Evolutionary conservation across 176 grass and related monocot species (phyloP).

Genomic region (Bonia amplexicaulis): DNA sequence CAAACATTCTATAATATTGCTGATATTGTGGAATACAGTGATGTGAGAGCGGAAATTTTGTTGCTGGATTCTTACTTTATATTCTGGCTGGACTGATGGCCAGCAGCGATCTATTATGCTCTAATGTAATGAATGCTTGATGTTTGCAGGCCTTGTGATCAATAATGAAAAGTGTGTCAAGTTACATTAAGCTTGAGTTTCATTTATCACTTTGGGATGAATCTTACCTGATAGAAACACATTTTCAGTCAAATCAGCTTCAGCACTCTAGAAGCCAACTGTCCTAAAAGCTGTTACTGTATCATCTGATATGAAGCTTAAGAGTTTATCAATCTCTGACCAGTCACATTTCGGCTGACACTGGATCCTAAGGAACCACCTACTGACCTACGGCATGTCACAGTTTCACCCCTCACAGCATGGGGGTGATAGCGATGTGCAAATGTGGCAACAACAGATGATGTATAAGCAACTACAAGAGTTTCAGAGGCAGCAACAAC

Average conservation of each 20-base stretch:
- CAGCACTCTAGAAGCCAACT: background rate
- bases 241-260: background rate
- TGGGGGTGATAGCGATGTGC: slow-evolving; percentile 18
- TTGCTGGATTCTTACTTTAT: background rate
- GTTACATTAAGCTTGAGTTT: background rate
- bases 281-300: background rate
- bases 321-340: background rate
- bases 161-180: background rate
- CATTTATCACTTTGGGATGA: background rate
- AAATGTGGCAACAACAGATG: slow-evolving; percentile 45
- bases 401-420: slow-evolving; percentile 9
- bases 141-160: background rate
- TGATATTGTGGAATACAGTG: background rate
- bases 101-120: background rate
- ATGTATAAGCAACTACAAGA: slow-evolving; percentile 35
- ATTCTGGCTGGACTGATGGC: background rate
- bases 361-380: background rate
- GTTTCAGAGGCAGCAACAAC: slow-evolving; percentile 45
- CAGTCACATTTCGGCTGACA: background rate
- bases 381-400: slow-evolving; percentile 22
- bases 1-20: background rate
- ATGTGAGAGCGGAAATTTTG: background rate
- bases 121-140: background rate
- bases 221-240: background rate
- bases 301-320: background rate